Conservation (phyloP, 73 alveolate species). For the Paramecium sexaurelia region DNA sequence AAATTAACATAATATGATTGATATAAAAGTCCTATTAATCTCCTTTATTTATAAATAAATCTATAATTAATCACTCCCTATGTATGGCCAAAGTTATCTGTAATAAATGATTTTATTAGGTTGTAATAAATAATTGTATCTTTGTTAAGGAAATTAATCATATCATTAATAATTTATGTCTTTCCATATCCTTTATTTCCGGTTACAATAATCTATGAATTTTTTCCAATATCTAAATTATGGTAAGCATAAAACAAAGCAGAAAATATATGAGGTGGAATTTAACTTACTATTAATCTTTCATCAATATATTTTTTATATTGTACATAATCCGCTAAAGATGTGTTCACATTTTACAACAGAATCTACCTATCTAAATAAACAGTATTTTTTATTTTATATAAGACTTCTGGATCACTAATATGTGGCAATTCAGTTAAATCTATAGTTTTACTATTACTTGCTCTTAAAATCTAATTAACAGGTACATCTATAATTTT, state of each 20-base stretch:
- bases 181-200: conserved; percentile 32
- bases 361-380: conserved; percentile 15
- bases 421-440: conserved; percentile 1
- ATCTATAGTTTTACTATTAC: conserved; percentile 11
- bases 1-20: neutral
- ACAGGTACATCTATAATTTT: conserved; percentile 2
- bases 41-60: neutral
- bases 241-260: neutral
- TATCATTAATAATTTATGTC: neutral
- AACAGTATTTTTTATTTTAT: neutral
- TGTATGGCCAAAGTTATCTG: neutral
- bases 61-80: neutral
- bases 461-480: neutral
- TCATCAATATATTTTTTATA: conserved; percentile 20
- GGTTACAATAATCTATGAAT: neutral
- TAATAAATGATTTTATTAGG: neutral
- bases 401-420: conserved; percentile 32
- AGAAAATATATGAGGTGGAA: conserved; percentile 28
- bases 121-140: neutral
- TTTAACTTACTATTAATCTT: neutral
- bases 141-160: neutral
- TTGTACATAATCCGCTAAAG: neutral
- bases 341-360: neutral
- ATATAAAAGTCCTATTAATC: neutral
- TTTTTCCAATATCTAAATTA: neutral